A percentile compares a stretch with the other conserved stretches of the same genome.
Conservation (phyloP, 2,329 filamentous ascomycete species). For the Aspergillus brasiliensis region DNA sequence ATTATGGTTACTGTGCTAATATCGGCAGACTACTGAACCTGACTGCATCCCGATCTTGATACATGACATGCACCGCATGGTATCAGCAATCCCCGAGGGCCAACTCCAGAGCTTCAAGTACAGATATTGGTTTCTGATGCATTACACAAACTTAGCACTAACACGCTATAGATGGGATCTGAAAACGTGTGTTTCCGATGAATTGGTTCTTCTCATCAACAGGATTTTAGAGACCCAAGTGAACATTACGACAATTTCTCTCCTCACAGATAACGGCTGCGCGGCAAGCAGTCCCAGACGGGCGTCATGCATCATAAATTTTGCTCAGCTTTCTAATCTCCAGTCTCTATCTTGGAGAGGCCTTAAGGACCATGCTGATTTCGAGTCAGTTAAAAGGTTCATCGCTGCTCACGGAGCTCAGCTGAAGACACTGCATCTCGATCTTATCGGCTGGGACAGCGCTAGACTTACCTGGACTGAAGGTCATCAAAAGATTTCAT, state of each 20-base stretch:
- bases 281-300: background rate
- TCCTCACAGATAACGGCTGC: background rate
- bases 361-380: background rate
- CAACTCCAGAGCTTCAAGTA: background rate
- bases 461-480: background rate
- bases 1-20: background rate
- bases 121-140: background rate
- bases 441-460: background rate
- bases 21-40: background rate
- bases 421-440: background rate
- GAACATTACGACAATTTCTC: background rate
- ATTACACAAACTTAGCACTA: background rate
- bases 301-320: background rate
- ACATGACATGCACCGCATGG: background rate
- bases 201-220: background rate
- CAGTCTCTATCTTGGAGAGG: background rate
- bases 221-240: background rate
- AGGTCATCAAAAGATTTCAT: background rate
- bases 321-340: background rate
- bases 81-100: background rate
- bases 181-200: background rate
- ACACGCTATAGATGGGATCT: background rate
- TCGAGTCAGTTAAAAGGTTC: background rate
- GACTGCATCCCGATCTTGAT: background rate
- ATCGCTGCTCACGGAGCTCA: background rate